Conservation (phyloP, 2,329 filamentous ascomycete species). For the Nothomitra cinnamomea region DNA sequence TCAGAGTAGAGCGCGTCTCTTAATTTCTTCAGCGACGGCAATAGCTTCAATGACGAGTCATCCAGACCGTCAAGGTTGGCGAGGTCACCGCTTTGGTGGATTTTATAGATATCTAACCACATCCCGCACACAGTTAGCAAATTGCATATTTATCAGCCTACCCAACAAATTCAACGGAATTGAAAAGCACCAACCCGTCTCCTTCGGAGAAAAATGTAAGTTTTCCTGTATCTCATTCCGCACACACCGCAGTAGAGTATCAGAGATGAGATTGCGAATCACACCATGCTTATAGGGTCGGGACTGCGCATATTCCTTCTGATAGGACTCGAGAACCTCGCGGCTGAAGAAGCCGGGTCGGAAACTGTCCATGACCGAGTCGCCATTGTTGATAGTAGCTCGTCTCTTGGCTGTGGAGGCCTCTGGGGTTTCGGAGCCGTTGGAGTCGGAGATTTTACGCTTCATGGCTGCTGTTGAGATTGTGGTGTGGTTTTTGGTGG, state of each 20-base stretch:
- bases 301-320: slow-evolving; percentile 38
- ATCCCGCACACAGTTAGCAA: background rate
- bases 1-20: slow-evolving; percentile 88
- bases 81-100: slow-evolving; percentile 94
- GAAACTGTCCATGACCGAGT: slow-evolving; percentile 37
- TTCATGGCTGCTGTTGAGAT: background rate
- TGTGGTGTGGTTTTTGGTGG: background rate
- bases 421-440: background rate
- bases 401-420: background rate
- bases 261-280: slow-evolving; percentile 64
- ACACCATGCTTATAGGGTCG: slow-evolving; percentile 75
- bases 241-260: slow-evolving; percentile 66
- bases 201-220: slow-evolving; percentile 91
- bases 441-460: background rate
- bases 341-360: slow-evolving; percentile 48
- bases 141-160: background rate
- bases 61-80: slow-evolving; percentile 93
- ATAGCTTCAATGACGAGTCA: slow-evolving; percentile 63
- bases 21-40: slow-evolving; percentile 81
- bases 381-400: background rate
- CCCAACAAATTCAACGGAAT: too few relatives aligned
- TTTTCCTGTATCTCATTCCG: slow-evolving; percentile 78
- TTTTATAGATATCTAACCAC: slow-evolving; percentile 76
- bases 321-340: slow-evolving; percentile 40
- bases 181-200: slow-evolving; percentile 36